Base-by-base conservation (phyloP, 1,139 yeast genomes). In the Diutina siamensis region DNA sequence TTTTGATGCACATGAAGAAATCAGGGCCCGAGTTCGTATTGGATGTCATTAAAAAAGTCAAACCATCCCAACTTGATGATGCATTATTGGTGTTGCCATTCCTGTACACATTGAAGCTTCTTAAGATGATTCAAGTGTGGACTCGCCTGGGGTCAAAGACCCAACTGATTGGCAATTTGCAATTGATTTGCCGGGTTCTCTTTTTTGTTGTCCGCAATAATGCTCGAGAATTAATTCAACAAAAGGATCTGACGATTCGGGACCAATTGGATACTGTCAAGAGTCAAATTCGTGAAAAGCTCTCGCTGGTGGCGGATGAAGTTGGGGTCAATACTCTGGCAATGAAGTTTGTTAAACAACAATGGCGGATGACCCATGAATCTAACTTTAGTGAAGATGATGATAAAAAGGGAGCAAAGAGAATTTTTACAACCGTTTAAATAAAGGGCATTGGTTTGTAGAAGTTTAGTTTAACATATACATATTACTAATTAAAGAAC, bases 251-350 rank as follows among this genome's bases (percentile, higher is more conserved):
- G 35, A 59, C 58, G n/a, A 66, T 83, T 51, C 78, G 79, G 56
- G 67, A 66, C 50, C 85, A 80, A 54, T 67, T 83, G 47, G 62
- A 70, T n/a, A 65, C 64, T 41, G 82, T 83, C 28, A 82, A 78
- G 57, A 57, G 61, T 17, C 78, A 77, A 53, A 60, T 83, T 47
- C 69, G 89, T 49, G 55, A 50, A 0, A 76, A 78, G 45, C 67
- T 92, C 49, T 64, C 67, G 44, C 55, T 59, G 3, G 78, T 78
- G 19, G 69, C 76, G 25, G 68, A 72, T 47, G 80, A 76, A 49
- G 69, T 92, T 47, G 97, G 97, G n/a, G 82, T 76, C 65, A 94
- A 94, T 57, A 70, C 87, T 31, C 92, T 86, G 49, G 97, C 96
- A 2, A 68, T 92, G 60, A 76, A 74, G 55, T 83, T 77, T 55